These are phyloP conservation scores for Pichia sporocuriosa DNA, from an alignment of 805 yeast species.

Conservation along the genomic window DNA sequence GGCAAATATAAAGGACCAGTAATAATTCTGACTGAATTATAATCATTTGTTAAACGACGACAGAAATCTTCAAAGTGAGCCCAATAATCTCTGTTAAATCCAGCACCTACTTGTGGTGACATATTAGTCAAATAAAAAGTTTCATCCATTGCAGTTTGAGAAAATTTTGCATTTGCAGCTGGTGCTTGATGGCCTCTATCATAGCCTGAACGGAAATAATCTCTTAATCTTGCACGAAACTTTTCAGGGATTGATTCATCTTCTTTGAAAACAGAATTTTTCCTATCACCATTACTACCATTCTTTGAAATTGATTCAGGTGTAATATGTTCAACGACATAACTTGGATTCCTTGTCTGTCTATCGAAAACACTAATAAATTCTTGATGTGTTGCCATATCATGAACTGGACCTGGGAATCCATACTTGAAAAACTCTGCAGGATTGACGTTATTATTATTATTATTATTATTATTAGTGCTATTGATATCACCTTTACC, in stretches of 20 bases:
- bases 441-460: slow-evolving; percentile 50
- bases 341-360: slow-evolving; percentile 76
- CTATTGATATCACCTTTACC: background rate
- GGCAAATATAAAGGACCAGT: slow-evolving; percentile 95
- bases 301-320: slow-evolving; percentile 51
- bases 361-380: slow-evolving; percentile 85
- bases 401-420: slow-evolving; percentile 92
- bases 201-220: slow-evolving; percentile 91
- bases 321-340: slow-evolving; percentile 82
- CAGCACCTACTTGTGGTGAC: slow-evolving; percentile 96
- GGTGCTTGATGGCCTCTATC: slow-evolving; percentile 98
- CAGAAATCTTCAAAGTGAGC: slow-evolving; percentile 91
- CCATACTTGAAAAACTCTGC: slow-evolving; percentile 84
- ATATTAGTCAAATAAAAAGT: slow-evolving; percentile 86
- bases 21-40: slow-evolving; percentile 72
- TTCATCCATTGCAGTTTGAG: slow-evolving; percentile 90
- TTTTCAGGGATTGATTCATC: slow-evolving; percentile 72
- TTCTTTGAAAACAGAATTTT: slow-evolving; percentile 77
- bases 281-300: slow-evolving; percentile 58
- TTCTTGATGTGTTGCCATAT: slow-evolving; percentile 64
- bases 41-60: slow-evolving; percentile 65
- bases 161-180: slow-evolving; percentile 92
- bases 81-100: slow-evolving; percentile 97
- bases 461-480: slow-evolving; percentile 21
- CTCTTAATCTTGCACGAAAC: slow-evolving; percentile 72